These are phyloP conservation scores for Schrenkiella parvula DNA, from an alignment of 345 rosid species.

Conservation along the genomic window DNA sequence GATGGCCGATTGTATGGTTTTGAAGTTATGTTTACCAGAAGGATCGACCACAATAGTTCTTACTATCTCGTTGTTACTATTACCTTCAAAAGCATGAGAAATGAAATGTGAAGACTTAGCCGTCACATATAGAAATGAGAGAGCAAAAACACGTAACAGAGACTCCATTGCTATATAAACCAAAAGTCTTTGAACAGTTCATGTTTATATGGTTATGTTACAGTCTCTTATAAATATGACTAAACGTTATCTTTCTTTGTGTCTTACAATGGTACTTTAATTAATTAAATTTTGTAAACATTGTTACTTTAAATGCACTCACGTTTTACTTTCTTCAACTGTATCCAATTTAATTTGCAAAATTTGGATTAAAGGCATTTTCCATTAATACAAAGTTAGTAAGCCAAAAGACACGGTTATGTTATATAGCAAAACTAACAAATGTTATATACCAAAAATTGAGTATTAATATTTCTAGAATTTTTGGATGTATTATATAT, in stretches of 20 bases:
- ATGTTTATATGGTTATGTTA: neutral
- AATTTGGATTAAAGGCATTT: neutral
- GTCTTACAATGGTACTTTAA: neutral
- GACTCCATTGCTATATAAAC: neutral
- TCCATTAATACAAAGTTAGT: neutral
- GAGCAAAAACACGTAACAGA: neutral
- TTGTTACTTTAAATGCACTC: neutral
- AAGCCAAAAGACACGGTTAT: neutral
- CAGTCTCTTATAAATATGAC: no score
- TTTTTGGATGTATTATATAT: neutral
- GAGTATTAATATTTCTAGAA: neutral
- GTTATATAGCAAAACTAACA: neutral
- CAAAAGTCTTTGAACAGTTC: neutral
- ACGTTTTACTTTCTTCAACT: neutral
- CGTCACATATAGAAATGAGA: neutral
- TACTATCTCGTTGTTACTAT: neutral
- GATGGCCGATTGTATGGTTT: constrained; percentile 33
- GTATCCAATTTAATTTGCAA: neutral
- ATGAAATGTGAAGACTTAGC: neutral
- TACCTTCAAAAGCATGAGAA: neutral
- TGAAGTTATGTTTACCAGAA: constrained; percentile 31
- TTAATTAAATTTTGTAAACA: neutral
- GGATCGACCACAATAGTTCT: constrained; percentile 30
- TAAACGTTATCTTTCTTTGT: neutral
- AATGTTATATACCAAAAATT: neutral